Evolutionary conservation across 2,329 filamentous ascomycete genomes (phyloP).

Genomic region (Fusarium sp.): DNA sequence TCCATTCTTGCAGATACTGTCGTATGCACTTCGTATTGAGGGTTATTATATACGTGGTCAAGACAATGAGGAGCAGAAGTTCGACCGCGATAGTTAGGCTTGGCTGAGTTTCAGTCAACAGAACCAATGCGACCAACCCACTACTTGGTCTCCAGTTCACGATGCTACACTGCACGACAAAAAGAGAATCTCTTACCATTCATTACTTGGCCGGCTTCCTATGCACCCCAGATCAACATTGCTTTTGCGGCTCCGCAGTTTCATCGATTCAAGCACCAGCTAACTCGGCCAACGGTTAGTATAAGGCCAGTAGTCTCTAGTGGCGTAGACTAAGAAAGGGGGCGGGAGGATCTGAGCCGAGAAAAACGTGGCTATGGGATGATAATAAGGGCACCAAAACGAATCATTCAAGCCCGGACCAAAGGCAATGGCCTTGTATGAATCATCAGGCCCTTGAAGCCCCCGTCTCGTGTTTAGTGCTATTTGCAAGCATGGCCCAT

Average conservation of each 20-base stretch:
- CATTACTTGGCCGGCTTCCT: no score
- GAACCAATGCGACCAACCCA: no score
- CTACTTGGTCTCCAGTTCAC: no score
- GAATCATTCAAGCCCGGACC: slow-evolving; percentile 3
- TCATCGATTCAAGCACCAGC: not conserved
- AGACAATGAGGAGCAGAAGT: no score
- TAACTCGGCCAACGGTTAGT: not conserved
- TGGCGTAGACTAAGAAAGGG: not conserved
- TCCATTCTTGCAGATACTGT: not conserved
- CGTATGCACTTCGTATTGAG: not conserved
- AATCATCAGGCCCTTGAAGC: not conserved
- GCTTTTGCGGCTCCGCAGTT: slow-evolving; percentile 30
- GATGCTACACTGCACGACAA: no score
- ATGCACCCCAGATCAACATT: not conserved
- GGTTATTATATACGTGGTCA: no score
- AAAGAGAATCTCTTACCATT: no score
- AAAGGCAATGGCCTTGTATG: slow-evolving; percentile 2
- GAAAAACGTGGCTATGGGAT: slow-evolving; percentile 20
- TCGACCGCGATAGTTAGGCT: no score
- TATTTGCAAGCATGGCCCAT: not conserved
- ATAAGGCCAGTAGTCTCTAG: not conserved
- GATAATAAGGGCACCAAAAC: not conserved
- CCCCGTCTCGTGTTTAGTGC: not conserved
- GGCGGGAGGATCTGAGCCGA: not conserved
- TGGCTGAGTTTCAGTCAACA: no score